Conservation (phyloP, 2,329 filamentous ascomycete genomes). For the Pseudopithomyces maydicus region DNA sequence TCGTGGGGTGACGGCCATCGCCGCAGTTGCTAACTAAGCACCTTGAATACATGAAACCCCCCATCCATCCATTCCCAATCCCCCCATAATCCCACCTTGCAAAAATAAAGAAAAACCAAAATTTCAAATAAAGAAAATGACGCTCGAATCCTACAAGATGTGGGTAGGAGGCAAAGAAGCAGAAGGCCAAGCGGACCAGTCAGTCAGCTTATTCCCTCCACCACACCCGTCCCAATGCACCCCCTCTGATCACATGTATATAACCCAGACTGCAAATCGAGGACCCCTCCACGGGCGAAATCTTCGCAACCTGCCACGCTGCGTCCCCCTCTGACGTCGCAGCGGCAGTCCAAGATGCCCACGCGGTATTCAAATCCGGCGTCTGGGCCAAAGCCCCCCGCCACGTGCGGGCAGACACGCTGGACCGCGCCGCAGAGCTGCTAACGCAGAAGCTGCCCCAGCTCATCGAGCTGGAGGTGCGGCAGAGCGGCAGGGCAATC, state of each 20-base stretch:
- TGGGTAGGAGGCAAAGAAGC: slow-evolving; percentile 52
- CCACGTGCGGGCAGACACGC: slow-evolving; percentile 64
- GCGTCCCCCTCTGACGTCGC: slow-evolving; percentile 55
- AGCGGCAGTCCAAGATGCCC: slow-evolving; percentile 48
- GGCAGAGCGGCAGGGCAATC: slow-evolving; percentile 69
- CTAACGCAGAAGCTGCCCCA: slow-evolving; percentile 58
- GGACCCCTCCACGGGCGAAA: slow-evolving; percentile 59
- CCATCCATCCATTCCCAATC: too few relatives aligned
- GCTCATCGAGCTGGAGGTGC: slow-evolving; percentile 68
- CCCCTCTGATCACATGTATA: slow-evolving; percentile 12
- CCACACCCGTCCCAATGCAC: slow-evolving; percentile 1
- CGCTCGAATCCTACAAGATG: slow-evolving; percentile 30
- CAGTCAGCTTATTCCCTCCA: slow-evolving; percentile 36
- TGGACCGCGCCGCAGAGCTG: slow-evolving; percentile 64
- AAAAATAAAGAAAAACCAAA: too few relatives aligned
- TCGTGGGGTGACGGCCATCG: too few relatives aligned
- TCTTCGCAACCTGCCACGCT: slow-evolving; percentile 58
- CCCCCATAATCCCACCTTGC: too few relatives aligned
- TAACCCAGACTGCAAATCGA: slow-evolving; percentile 56
- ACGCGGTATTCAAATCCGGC: slow-evolving; percentile 56
- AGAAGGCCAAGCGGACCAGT: slow-evolving; percentile 53
- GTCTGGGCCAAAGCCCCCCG: slow-evolving; percentile 63
- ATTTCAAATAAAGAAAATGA: not conserved
- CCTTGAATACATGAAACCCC: not conserved
- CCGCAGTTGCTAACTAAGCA: not conserved